Conservation (phyloP, 768 basidiomycete species). For the Trametes cubensis region DNA sequence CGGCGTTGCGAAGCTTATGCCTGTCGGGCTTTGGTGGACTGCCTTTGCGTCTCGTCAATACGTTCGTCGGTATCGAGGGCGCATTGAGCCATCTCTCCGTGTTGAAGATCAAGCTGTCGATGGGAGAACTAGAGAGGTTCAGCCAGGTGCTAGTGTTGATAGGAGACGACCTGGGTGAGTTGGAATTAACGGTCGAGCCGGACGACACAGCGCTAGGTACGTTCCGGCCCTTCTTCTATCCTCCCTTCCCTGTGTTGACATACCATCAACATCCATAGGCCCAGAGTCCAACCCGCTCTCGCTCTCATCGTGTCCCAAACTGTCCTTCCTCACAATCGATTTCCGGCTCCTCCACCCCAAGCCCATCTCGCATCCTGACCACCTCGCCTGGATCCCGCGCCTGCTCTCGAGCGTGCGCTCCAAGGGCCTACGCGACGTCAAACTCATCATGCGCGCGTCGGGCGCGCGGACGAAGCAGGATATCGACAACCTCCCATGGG, state of each 20-base stretch:
- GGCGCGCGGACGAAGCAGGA: not conserved
- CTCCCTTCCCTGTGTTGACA: not conserved
- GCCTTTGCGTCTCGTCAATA: not conserved
- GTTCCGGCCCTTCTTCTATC: not conserved
- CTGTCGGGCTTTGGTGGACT: not conserved
- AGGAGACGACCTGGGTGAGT: not conserved
- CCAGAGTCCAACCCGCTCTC: not conserved
- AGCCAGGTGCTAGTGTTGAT: not conserved
- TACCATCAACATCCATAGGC: not conserved
- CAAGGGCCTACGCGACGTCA: not conserved
- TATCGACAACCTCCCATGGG: not conserved
- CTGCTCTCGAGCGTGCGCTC: not conserved
- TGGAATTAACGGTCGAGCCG: not conserved
- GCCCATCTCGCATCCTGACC: not conserved
- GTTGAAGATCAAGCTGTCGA: not conserved
- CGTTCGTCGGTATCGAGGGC: not conserved
- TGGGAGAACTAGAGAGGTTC: not conserved
- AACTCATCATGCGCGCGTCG: not conserved
- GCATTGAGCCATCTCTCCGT: not conserved
- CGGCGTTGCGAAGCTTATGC: not conserved
- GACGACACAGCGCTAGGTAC: not conserved
- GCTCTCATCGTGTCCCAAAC: not conserved
- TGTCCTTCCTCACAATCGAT: not conserved
- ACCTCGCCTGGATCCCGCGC: not conserved
- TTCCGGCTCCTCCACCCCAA: not conserved